A percentile compares a stretch with the other conserved stretches of the same genome.
Evolutionary conservation across 2,329 filamentous ascomycete genomes (phyloP).

Genomic region (Aspergillus flavus): DNA sequence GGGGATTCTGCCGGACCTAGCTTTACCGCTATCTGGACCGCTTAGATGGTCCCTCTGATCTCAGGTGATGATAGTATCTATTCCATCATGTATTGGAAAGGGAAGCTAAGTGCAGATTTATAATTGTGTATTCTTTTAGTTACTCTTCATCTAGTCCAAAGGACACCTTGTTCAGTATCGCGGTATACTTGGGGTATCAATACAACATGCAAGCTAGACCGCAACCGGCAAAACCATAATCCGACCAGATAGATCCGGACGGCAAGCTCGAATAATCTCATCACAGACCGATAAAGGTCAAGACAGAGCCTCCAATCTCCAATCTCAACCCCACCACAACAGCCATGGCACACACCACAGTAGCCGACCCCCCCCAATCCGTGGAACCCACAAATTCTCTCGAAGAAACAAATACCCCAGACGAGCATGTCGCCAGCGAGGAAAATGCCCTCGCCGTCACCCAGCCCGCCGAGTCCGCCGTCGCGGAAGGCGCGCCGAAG

Average conservation of each 20-base stretch:
- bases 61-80: background rate
- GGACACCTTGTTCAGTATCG: too few relatives aligned
- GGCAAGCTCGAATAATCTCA: background rate
- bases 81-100: background rate
- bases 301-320: background rate
- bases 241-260: background rate
- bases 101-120: background rate
- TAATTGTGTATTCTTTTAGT: background rate
- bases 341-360: conserved; percentile 33
- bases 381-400: conserved; percentile 46
- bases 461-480: conserved; percentile 19
- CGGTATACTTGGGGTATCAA: background rate
- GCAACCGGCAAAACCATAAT: background rate
- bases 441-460: conserved; percentile 22
- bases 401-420: background rate
- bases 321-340: background rate
- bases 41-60: background rate
- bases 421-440: background rate
- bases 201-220: background rate
- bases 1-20: background rate
- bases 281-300: background rate
- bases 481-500: conserved; percentile 29
- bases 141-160: background rate
- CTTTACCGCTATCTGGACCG: background rate
- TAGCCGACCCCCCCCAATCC: conserved; percentile 42